These are phyloP conservation scores for Coemansia sp. DNA, from an alignment of 192 early-diverging fungal genomes.

Conservation along the genomic window DNA sequence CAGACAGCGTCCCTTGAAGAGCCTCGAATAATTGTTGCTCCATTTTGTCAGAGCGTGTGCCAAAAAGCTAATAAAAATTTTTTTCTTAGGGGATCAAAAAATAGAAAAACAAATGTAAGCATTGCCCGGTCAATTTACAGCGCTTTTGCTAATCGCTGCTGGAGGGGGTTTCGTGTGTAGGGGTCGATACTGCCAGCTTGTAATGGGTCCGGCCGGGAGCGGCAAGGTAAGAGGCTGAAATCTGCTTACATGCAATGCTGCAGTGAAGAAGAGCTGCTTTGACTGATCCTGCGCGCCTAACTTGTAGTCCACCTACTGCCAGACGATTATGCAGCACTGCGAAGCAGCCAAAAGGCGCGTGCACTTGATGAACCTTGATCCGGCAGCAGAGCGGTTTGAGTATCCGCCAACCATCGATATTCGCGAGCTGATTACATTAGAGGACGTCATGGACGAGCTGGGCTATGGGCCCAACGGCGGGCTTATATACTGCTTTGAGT, in stretches of 20 bases:
- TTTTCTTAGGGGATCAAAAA: too few relatives aligned
- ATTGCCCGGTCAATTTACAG: not conserved
- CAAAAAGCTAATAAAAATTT: not conserved
- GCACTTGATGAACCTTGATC: constrained; percentile 95
- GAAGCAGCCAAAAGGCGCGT: constrained; percentile 78
- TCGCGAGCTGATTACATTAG: constrained; percentile 92
- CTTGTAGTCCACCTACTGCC: constrained; percentile 84
- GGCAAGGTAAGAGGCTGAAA: constrained; percentile 58
- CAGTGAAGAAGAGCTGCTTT: not conserved
- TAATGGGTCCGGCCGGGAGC: constrained; percentile 95
- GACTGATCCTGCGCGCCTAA: constrained; percentile 7
- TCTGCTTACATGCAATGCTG: not conserved
- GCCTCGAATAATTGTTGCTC: constrained; percentile 71
- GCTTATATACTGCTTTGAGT: constrained; percentile 96
- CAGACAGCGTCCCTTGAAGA: constrained; percentile 66
- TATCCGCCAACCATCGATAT: constrained; percentile 90
- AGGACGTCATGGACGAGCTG: constrained; percentile 97
- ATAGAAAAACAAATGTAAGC: not conserved
- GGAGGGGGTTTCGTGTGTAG: constrained; percentile 5
- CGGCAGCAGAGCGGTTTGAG: constrained; percentile 94
- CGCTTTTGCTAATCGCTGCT: not conserved
- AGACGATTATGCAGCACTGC: constrained; percentile 92
- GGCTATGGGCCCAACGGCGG: constrained; percentile 97
- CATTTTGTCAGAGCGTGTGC: constrained; percentile 52
- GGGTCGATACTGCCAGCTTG: constrained; percentile 86